Evolutionary conservation across 805 yeast genomes (phyloP).

Genomic region (Candida jianshihensis): DNA sequence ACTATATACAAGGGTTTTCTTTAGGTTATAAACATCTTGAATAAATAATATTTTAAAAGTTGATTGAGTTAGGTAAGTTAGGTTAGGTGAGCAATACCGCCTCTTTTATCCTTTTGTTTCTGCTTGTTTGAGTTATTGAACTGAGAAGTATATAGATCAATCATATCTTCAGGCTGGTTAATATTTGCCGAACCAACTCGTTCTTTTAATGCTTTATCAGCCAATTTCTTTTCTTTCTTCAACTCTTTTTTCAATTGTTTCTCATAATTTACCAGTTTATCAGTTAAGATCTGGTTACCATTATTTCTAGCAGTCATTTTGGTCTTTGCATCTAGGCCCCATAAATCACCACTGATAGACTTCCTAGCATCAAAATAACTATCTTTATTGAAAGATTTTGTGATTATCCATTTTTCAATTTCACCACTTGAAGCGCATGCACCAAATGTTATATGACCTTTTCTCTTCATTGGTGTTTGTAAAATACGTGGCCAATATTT

Average conservation of each 20-base stretch:
- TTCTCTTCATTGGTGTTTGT: constrained; percentile 64
- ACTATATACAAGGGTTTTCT: background rate
- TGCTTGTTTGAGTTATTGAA: constrained; percentile 21
- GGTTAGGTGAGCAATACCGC: constrained; percentile 5
- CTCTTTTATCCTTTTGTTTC: constrained; percentile 19
- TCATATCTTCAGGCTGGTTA: constrained; percentile 17
- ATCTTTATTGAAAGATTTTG: constrained; percentile 68
- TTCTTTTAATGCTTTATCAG: constrained; percentile 10
- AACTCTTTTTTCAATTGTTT: constrained; percentile 17
- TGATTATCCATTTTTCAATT: constrained; percentile 81
- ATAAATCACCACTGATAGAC: constrained; percentile 74
- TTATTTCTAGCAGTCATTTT: constrained; percentile 31
- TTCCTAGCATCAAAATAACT: constrained; percentile 89
- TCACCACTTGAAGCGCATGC: constrained; percentile 76
- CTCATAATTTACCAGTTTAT: constrained; percentile 29
- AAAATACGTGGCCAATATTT: constrained; percentile 68
- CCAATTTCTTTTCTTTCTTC: constrained; percentile 11
- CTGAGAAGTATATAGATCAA: constrained; percentile 17
- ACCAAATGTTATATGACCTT: constrained; percentile 75
- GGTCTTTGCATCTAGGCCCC: constrained; percentile 70
- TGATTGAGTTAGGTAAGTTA: background rate
- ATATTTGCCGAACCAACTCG: constrained; percentile 7
- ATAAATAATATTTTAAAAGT: background rate
- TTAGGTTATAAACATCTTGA: too few species aligned
- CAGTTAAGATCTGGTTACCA: constrained; percentile 22